Evolutionary conservation across 2,329 filamentous ascomycete genomes (phyloP).

Genomic region (Fusarium haematococcum): DNA sequence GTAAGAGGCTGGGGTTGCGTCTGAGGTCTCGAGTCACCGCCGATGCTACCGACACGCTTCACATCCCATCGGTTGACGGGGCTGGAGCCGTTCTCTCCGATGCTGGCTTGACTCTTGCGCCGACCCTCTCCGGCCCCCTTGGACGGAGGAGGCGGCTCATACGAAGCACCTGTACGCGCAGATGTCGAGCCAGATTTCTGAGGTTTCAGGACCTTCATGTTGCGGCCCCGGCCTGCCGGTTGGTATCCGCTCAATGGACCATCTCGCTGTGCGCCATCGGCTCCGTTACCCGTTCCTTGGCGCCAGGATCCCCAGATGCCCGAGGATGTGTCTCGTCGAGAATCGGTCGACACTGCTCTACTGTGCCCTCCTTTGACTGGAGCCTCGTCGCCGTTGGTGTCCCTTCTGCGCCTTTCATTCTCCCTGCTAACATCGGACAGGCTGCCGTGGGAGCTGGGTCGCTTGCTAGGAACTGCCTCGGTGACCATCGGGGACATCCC

Average conservation of each 20-base stretch:
- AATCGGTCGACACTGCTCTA: conserved; percentile 44
- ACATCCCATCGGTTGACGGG: conserved; percentile 62
- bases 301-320: conserved; percentile 81
- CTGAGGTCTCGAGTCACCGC: conserved; percentile 52
- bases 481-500: conserved; percentile 53
- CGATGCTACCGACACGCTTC: conserved; percentile 62
- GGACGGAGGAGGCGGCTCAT: conserved; percentile 62
- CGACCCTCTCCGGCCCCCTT: conserved; percentile 63
- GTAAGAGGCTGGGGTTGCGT: conserved; percentile 47
- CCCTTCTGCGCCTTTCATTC: conserved; percentile 51
- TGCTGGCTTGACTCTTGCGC: conserved; percentile 63
- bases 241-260: conserved; percentile 75
- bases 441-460: conserved; percentile 49
- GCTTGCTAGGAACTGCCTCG: conserved; percentile 51
- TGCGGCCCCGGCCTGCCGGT: conserved; percentile 72
- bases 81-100: conserved; percentile 44
- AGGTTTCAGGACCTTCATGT: conserved; percentile 92
- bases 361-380: conserved; percentile 42
- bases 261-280: conserved; percentile 65
- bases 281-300: conserved; percentile 62
- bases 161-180: conserved; percentile 61
- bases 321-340: conserved; percentile 61
- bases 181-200: conserved; percentile 72
- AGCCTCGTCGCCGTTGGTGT: conserved; percentile 37
- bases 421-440: conserved; percentile 59